Evolutionary conservation across 1,284 basidiomycete genomes (phyloP), one percentile per base, ranked within the genome.

Genomic region (Phellopilus nigrolimitatus): DNA sequence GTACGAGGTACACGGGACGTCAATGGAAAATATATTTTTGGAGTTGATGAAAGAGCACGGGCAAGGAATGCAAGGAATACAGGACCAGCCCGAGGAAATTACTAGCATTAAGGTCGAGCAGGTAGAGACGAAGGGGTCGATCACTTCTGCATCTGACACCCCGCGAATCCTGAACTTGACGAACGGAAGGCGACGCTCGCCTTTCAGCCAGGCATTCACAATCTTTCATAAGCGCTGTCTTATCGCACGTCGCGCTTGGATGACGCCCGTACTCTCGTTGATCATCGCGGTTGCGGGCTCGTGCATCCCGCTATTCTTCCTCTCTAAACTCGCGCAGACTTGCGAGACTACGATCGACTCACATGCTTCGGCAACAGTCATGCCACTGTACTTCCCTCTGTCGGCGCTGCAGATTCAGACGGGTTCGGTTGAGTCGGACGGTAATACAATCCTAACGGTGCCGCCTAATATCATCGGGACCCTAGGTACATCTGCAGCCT

Each of bases 11-110:
- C 68, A 82, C 17, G 82, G 82, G 2, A 82, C 87, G 1, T 81
- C 85, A 4, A 84, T 91, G 45, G 88, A 91, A 61, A 84, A 88
- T 51, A 84, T 91, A 36, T 91, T 91, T 68, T 70, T 91, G 6
- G 73, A 77, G 40, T 67, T 91, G 25, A 88, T 88, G 81, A 68
- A 73, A 47, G 68, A 72, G 27, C 69, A 79, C 36, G 65, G 56
- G 21, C 56, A 54, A 28, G 51, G 48, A 34, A 13, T 51, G 6
- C 28, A 43, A 2, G 30, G 15, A 12, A n/a, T 13, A 13, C 19
- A 10, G 21, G 37, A n/a, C n/a, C n/a, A n/a, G n/a, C n/a, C n/a
- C n/a, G n/a, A n/a, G n/a, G n/a, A n/a, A n/a, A n/a, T 28, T 34
- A 21, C 25, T 22, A 8, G n/a, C n/a, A n/a, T 39, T 13, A 33